phyloP scores from a whole-genome alignment of 805 yeast species.

The Vanderwaltozyma verrucispora region DNA sequence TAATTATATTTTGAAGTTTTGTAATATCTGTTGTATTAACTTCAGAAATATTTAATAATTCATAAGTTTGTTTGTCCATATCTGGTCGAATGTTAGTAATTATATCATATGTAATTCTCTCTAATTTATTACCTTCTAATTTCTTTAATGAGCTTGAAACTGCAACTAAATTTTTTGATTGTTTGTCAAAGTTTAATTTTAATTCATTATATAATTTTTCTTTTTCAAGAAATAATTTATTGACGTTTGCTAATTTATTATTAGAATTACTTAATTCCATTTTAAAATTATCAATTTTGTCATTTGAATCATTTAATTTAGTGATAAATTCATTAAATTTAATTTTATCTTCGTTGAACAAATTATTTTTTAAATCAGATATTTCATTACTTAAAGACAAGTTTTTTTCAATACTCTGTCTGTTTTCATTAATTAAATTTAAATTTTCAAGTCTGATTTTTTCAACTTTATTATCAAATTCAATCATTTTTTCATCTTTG shows the following conservation, averaged over 20 bases:
- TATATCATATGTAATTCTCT: conserved; percentile 14
- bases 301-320: not conserved
- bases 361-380: conserved; percentile 2
- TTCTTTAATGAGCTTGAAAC: conserved; percentile 1
- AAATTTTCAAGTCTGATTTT: not conserved
- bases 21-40: conserved; percentile 24
- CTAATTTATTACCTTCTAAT: conserved; percentile 16
- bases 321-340: conserved; percentile 4
- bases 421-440: conserved; percentile 5
- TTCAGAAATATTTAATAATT: conserved; percentile 9
- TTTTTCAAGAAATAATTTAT: not conserved
- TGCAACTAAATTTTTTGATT: not conserved
- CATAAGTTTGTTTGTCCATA: conserved; percentile 14
- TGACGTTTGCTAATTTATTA: not conserved
- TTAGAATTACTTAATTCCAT: not conserved
- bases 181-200: not conserved
- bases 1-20: conserved; percentile 27
- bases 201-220: not conserved
- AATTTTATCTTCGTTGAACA: conserved; percentile 3
- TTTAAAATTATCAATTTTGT: conserved; percentile 1
- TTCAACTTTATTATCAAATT: not conserved
- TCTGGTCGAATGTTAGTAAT: conserved; percentile 17
- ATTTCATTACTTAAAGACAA: conserved; percentile 5
- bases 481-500: conserved; percentile 1
- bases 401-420: conserved; percentile 2